Base-by-base conservation (phyloP, 306 rosid species). In the Amphicarpaea edgeworthii region DNA sequence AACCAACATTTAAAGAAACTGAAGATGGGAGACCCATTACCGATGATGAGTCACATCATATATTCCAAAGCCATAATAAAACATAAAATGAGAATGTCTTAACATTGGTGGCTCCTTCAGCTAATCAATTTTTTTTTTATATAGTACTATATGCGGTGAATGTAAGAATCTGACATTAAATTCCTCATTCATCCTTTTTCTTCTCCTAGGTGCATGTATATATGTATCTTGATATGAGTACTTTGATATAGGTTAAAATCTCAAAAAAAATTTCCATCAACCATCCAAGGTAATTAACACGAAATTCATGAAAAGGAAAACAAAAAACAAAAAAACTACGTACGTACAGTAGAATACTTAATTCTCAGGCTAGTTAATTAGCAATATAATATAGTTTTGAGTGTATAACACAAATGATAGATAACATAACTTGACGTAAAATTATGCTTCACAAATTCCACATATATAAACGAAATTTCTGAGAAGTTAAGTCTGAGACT, bases 401-500 rank as follows among this genome's bases (percentile, higher is more conserved):
- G 16, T 54, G 21, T 67, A 67, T 53, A 37, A 10, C 24, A 66
- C 67, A 78, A 37, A 40, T 49, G 66, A 49, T 12, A 71, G 28
- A 41, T 64, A 54, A 72, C 66, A 41, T 64, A 54, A 72, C 66
- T 72, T 40, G 37, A 80, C 51, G 20, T 55, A 38, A 16, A 30
- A 73, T 42, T n/a, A 64, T 65, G 55, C 24, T 41, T 58, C 70
- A 37, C 21, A 28, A 58, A 14, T 30, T 64, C 51, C 54, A 66
- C 6, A 41, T 62, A 8, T 40, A 65, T 12, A 66, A 46, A 46
- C 24, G 21, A 79, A 71, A 51, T 47, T 67, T 80, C 47, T 66
- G 10, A 81, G 37, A 75, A 43, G 49, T 73, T 37, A 66, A 66
- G 70, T 77, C 42, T 72, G 71, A 82, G n/a, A n/a, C n/a, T n/a